Evolutionary conservation across 768 basidiomycete species (phyloP).

Genomic region (Udeniomyces megalosporus): DNA sequence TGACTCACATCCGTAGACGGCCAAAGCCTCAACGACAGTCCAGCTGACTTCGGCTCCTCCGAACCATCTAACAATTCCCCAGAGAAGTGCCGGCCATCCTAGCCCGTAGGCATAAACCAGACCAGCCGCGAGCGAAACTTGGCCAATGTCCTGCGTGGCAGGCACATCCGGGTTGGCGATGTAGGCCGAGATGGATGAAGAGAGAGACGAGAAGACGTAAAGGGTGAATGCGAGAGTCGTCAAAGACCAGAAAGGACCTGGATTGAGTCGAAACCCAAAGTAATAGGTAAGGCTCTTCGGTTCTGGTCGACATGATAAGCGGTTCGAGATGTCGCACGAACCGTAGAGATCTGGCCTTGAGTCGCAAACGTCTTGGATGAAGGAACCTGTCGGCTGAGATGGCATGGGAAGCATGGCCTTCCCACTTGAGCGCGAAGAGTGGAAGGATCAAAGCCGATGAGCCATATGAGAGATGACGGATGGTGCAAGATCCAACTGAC

Average conservation of each 20-base stretch:
- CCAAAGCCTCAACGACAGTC: conserved; percentile 53
- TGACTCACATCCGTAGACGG: conserved; percentile 33
- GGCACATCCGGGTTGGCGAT: conserved; percentile 39
- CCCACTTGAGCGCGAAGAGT: not conserved
- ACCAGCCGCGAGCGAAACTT: not conserved
- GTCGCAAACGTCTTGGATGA: conserved; percentile 27
- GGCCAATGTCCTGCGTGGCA: conserved; percentile 36
- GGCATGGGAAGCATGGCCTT: conserved; percentile 13
- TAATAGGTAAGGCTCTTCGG: conserved; percentile 30
- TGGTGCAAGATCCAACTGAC: not conserved
- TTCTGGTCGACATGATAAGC: not conserved
- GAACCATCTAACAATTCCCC: conserved; percentile 68
- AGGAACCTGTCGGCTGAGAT: conserved; percentile 16
- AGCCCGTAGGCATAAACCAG: conserved; percentile 63
- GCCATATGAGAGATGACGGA: not conserved
- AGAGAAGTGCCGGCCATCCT: conserved; percentile 61
- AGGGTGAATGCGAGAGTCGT: conserved; percentile 86
- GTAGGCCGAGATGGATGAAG: conserved; percentile 72
- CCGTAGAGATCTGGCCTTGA: conserved; percentile 29
- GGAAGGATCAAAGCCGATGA: not conserved
- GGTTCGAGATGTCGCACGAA: not conserved
- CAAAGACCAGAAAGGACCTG: conserved; percentile 94
- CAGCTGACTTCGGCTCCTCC: conserved; percentile 62
- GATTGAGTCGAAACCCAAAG: conserved; percentile 43
- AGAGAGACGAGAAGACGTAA: conserved; percentile 84